Conservation (phyloP, 345 rosid species). For the Gynandropsis gynandra region DNA sequence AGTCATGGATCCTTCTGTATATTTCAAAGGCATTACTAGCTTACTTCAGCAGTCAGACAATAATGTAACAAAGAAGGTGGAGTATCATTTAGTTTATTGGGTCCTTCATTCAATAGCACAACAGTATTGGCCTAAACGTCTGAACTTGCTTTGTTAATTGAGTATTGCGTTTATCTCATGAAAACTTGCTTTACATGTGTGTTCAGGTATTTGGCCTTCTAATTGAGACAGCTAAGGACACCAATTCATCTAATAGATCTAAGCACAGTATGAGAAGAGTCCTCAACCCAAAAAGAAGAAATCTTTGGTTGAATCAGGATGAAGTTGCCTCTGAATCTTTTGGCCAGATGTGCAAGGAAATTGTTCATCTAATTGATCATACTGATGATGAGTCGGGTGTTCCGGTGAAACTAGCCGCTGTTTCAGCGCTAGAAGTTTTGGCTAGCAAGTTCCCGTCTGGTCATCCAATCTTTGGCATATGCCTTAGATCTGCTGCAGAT, state of each 20-base stretch:
- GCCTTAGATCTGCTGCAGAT: slow-evolving; percentile 56
- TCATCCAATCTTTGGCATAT: slow-evolving; percentile 56
- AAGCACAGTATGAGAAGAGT: slow-evolving; percentile 43
- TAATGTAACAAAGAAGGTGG: slow-evolving; percentile 68
- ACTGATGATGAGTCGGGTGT: slow-evolving; percentile 38
- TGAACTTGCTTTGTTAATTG: neutral
- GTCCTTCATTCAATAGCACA: too few relatives aligned
- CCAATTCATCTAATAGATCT: slow-evolving; percentile 30
- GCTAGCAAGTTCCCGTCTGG: slow-evolving; percentile 57
- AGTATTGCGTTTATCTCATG: slow-evolving; percentile 7
- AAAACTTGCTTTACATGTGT: slow-evolving; percentile 4
- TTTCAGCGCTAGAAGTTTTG: slow-evolving; percentile 71
- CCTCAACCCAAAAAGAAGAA: slow-evolving; percentile 22
- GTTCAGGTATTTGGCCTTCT: slow-evolving; percentile 75
- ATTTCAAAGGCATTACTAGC: slow-evolving; percentile 57
- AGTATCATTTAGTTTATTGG: neutral
- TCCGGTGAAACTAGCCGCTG: slow-evolving; percentile 57
- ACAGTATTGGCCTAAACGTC: too few relatives aligned
- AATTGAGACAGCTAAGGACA: slow-evolving; percentile 53
- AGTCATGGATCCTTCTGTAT: slow-evolving; percentile 57
- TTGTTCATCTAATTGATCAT: slow-evolving; percentile 56
- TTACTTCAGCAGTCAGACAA: slow-evolving; percentile 56
- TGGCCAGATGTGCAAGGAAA: slow-evolving; percentile 50
- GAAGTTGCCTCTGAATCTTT: slow-evolving; percentile 46
- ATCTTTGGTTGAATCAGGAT: slow-evolving; percentile 52